Evolutionary conservation across 495 filamentous ascomycete species (phyloP).

Genomic region (Aspergillus heteromorphus): DNA sequence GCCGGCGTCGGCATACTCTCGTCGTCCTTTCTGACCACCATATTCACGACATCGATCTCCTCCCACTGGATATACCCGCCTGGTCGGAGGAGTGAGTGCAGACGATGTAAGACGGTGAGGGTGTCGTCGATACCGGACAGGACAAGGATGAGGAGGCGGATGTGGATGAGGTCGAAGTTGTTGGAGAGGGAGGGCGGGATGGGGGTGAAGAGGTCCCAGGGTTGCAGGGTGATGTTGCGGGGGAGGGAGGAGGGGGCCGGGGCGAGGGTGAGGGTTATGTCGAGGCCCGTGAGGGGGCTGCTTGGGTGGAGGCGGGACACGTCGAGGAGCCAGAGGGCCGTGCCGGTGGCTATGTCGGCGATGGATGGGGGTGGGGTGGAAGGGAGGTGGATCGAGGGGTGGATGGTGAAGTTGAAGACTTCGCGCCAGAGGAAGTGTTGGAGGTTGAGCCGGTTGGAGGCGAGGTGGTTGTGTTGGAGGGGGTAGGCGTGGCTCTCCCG

Average conservation of each 20-base stretch:
- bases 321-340: constrained; percentile 24
- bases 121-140: constrained; percentile 19
- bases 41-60: constrained; percentile 15
- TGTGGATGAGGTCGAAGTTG: constrained; percentile 33
- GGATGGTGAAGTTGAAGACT: constrained; percentile 14
- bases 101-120: constrained; percentile 15
- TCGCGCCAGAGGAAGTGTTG: constrained; percentile 24
- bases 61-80: constrained; percentile 39
- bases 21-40: constrained; percentile 7
- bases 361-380: background rate
- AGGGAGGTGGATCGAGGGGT: constrained; percentile 9
- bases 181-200: constrained; percentile 17
- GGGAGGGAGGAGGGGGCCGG: background rate
- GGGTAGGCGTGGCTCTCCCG: constrained; percentile 19
- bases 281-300: background rate
- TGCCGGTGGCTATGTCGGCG: constrained; percentile 19
- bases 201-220: constrained; percentile 22
- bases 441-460: constrained; percentile 18
- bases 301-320: constrained; percentile 3
- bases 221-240: constrained; percentile 7
- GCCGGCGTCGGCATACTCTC: background rate
- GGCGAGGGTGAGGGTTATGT: background rate
- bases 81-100: constrained; percentile 27
- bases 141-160: constrained; percentile 25
- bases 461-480: constrained; percentile 10